Evolutionary conservation across 352 stramenopile genomes (phyloP).

Genomic region (Globisporangium abappressorium): DNA sequence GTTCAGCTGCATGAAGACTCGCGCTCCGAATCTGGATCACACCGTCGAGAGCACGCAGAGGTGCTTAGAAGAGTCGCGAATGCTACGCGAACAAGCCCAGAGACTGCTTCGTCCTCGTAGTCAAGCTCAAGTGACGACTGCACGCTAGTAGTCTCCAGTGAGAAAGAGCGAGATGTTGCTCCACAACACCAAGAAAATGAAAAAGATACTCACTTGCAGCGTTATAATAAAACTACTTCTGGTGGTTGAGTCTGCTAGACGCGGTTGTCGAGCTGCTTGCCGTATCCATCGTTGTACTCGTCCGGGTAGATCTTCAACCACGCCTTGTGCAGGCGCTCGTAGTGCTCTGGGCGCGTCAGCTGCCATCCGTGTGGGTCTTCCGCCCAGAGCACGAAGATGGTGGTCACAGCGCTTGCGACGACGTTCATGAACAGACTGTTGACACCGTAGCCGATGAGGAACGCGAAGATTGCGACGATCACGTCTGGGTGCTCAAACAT

Average conservation of each 20-base stretch:
- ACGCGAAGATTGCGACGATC: conserved; percentile 68
- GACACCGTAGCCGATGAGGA: conserved; percentile 70
- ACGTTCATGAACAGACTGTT: conserved; percentile 78
- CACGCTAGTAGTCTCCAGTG: background rate
- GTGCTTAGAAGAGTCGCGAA: conserved; percentile 4
- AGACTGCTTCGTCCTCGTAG: background rate
- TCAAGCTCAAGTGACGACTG: background rate
- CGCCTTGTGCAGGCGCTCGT: conserved; percentile 63
- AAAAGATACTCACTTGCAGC: background rate
- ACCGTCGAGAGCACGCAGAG: conserved; percentile 4
- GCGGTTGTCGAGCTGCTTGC: conserved; percentile 44
- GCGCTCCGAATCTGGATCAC: background rate
- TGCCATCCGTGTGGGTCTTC: conserved; percentile 79
- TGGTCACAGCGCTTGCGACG: conserved; percentile 72
- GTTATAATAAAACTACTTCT: conserved; percentile 2
- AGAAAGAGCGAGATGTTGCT: background rate
- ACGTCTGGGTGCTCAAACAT: conserved; percentile 69
- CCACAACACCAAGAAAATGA: background rate
- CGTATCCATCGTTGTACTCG: conserved; percentile 81
- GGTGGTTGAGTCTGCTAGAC: conserved; percentile 14
- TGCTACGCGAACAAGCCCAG: background rate
- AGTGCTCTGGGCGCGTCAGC: conserved; percentile 65
- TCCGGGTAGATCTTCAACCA: conserved; percentile 83
- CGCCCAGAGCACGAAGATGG: conserved; percentile 82
- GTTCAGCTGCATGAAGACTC: conserved; percentile 11